Conservation (phyloP, 768 basidiomycete species). For the Gloeopeniophorella convolvens region DNA sequence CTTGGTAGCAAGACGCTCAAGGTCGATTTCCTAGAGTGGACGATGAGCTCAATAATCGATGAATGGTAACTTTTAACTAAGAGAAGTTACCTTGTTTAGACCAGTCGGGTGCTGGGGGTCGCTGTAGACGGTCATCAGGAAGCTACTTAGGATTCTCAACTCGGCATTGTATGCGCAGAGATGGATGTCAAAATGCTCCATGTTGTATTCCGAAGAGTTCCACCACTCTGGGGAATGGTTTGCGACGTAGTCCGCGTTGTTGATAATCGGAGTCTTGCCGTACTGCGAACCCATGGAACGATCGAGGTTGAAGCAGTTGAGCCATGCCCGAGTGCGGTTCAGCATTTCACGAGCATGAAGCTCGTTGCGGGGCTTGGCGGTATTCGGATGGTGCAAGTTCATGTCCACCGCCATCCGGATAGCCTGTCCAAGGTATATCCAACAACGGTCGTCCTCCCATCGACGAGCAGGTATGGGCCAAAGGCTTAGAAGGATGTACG, state of each 20-base stretch:
- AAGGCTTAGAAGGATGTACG: slow-evolving; percentile 72
- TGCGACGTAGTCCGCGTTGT: slow-evolving; percentile 68
- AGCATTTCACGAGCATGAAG: slow-evolving; percentile 81
- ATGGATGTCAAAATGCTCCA: slow-evolving; percentile 75
- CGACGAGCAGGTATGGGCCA: slow-evolving; percentile 66
- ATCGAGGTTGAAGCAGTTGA: slow-evolving; percentile 88
- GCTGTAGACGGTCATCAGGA: slow-evolving; percentile 55
- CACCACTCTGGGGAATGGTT: slow-evolving; percentile 39
- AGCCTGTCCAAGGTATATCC: slow-evolving; percentile 84
- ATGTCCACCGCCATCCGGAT: slow-evolving; percentile 86
- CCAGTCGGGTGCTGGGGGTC: slow-evolving; percentile 70
- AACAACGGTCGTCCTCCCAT: slow-evolving; percentile 88
- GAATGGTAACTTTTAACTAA: neutral
- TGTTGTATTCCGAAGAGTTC: slow-evolving; percentile 33
- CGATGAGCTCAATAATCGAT: neutral
- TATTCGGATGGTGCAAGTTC: slow-evolving; percentile 74
- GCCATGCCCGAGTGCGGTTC: slow-evolving; percentile 86
- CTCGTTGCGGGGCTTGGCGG: slow-evolving; percentile 73
- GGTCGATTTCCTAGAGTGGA: slow-evolving; percentile 47
- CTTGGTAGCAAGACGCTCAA: slow-evolving; percentile 56
- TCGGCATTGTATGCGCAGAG: slow-evolving; percentile 72
- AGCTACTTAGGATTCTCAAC: slow-evolving; percentile 55
- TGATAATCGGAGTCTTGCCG: slow-evolving; percentile 82
- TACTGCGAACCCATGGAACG: slow-evolving; percentile 88
- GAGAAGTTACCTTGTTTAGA: slow-evolving; percentile 53